These are phyloP conservation scores for Asterophora lycoperdoides DNA, from an alignment of 768 basidiomycete genomes.

Conservation along the genomic window DNA sequence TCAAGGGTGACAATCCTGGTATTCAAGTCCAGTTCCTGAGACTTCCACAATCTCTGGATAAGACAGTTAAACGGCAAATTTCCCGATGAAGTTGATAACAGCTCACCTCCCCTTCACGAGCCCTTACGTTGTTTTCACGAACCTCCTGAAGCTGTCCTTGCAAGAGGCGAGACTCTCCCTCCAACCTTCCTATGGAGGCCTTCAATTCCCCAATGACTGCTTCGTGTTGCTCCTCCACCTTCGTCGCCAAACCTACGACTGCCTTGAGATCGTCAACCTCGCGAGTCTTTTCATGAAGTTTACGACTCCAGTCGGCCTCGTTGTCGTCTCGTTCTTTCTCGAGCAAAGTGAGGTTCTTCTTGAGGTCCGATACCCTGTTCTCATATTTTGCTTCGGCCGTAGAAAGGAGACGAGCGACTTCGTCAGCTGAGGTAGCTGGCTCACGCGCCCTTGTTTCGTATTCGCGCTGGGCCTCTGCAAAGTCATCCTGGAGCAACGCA, in stretches of 20 bases:
- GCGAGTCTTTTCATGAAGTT: slow-evolving; percentile 70
- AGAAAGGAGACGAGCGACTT: slow-evolving; percentile 68
- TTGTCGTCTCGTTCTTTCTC: slow-evolving; percentile 85
- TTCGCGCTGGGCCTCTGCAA: slow-evolving; percentile 58
- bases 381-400: slow-evolving; percentile 78
- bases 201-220: slow-evolving; percentile 46
- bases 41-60: slow-evolving; percentile 30
- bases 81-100: background rate
- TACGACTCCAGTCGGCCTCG: slow-evolving; percentile 87
- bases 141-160: slow-evolving; percentile 55
- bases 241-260: slow-evolving; percentile 52
- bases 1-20: slow-evolving; percentile 52
- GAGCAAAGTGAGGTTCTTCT: slow-evolving; percentile 50
- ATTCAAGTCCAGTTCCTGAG: slow-evolving; percentile 42
- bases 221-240: slow-evolving; percentile 57
- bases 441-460: slow-evolving; percentile 45
- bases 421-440: slow-evolving; percentile 50
- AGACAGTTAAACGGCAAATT: background rate
- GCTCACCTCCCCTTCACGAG: slow-evolving; percentile 62
- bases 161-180: slow-evolving; percentile 43
- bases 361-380: slow-evolving; percentile 66
- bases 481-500: slow-evolving; percentile 66
- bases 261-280: slow-evolving; percentile 74
- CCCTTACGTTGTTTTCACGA: slow-evolving; percentile 41
- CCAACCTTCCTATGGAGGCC: slow-evolving; percentile 49